Conservation (phyloP, 306 rosid species). For the Prunus armeniaca region DNA sequence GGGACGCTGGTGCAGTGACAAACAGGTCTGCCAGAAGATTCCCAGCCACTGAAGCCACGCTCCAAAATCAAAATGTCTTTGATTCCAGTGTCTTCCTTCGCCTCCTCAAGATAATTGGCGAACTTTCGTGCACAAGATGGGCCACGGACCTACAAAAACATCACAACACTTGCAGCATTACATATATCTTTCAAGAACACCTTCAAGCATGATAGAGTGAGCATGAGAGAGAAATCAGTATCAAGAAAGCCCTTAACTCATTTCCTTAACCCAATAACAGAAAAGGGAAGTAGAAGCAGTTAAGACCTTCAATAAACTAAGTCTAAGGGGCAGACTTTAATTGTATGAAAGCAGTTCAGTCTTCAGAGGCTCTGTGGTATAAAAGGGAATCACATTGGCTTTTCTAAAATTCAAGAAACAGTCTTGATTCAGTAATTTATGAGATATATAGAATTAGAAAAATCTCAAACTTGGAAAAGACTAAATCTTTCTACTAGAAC, state of each 20-base stretch:
- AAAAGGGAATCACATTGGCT: background rate
- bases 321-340: background rate
- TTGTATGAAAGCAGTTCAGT: background rate
- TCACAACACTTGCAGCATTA: conserved; percentile 3
- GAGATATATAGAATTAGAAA: background rate
- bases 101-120: conserved; percentile 60
- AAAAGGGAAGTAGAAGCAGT: background rate
- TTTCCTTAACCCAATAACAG: background rate
- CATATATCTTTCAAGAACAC: conserved; percentile 10
- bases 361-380: background rate
- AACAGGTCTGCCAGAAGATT: conserved; percentile 82
- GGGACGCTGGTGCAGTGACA: conserved; percentile 70
- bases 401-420: background rate
- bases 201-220: background rate
- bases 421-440: background rate
- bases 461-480: background rate
- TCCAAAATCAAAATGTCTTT: conserved; percentile 79
- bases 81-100: conserved; percentile 71
- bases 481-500: background rate
- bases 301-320: background rate
- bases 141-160: conserved; percentile 77
- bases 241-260: background rate
- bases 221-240: background rate
- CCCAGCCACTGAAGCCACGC: conserved; percentile 97
- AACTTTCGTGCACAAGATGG: conserved; percentile 79